A percentile compares a stretch with the other conserved stretches of the same genome.
Evolutionary conservation across 2,329 filamentous ascomycete genomes (phyloP).

Genomic region (Arthrobotrys megalospora): DNA sequence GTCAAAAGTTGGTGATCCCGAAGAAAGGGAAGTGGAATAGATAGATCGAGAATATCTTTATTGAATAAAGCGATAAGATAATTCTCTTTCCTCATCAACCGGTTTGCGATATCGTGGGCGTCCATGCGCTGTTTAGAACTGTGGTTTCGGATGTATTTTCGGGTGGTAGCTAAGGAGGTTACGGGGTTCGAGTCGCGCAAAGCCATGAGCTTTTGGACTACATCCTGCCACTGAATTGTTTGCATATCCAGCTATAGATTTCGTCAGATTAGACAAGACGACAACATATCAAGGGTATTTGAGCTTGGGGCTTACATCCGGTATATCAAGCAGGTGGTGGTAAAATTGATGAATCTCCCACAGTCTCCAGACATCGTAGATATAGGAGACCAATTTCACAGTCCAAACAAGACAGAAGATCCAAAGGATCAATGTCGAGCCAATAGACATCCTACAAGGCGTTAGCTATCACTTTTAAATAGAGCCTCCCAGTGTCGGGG

Average conservation of each 20-base stretch:
- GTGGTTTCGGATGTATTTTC: slow-evolving; percentile 77
- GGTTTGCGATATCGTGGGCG: slow-evolving; percentile 96
- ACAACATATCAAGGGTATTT: background rate
- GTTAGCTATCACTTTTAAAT: background rate
- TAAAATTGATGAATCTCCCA: slow-evolving; percentile 88
- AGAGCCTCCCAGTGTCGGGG: background rate
- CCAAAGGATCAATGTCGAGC: slow-evolving; percentile 86
- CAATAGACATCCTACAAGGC: slow-evolving; percentile 76
- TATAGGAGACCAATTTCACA: slow-evolving; percentile 81
- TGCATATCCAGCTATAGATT: slow-evolving; percentile 80
- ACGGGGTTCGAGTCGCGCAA: slow-evolving; percentile 88
- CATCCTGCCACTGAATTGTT: slow-evolving; percentile 92
- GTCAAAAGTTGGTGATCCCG: slow-evolving; percentile 86
- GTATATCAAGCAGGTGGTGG: slow-evolving; percentile 83
- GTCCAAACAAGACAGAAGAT: slow-evolving; percentile 88
- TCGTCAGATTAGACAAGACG: background rate
- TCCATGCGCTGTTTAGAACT: slow-evolving; percentile 90
- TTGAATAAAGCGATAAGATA: slow-evolving; percentile 98
- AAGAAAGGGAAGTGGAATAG: slow-evolving; percentile 86
- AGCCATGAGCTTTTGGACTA: slow-evolving; percentile 87
- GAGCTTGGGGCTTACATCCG: slow-evolving; percentile 69
- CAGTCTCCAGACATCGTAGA: slow-evolving; percentile 81
- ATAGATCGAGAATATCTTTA: slow-evolving; percentile 92
- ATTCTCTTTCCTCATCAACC: slow-evolving; percentile 95
- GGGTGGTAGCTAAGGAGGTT: slow-evolving; percentile 77